A percentile compares a stretch with the other conserved stretches of the same genome.
These are phyloP conservation scores for Rugosomyces carneus DNA, from an alignment of 1,284 basidiomycete genomes.

Conservation along the genomic window DNA sequence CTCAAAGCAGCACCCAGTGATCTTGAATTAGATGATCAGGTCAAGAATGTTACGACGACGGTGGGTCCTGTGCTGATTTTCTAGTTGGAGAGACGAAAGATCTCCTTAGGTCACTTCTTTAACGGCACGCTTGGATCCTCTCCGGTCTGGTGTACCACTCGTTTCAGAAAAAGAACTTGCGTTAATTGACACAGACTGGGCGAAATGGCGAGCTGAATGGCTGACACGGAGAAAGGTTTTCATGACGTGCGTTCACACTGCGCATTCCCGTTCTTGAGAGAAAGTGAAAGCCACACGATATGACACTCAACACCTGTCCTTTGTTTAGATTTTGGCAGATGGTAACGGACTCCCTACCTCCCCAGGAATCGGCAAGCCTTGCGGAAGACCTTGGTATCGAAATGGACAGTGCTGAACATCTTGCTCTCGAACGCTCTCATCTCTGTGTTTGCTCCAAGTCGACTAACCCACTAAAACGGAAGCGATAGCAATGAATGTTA, in stretches of 20 bases:
- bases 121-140: conserved; percentile 48
- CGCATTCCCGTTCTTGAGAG: background rate
- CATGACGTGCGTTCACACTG: conserved; percentile 44
- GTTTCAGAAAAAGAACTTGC: conserved; percentile 62
- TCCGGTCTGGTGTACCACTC: conserved; percentile 58
- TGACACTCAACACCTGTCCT: background rate
- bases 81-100: background rate
- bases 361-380: conserved; percentile 54
- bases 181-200: conserved; percentile 60
- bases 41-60: conserved; percentile 35
- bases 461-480: conserved; percentile 35
- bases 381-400: conserved; percentile 74
- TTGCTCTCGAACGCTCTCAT: conserved; percentile 43
- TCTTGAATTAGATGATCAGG: conserved; percentile 48
- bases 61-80: conserved; percentile 26
- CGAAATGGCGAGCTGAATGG: conserved; percentile 70
- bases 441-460: conserved; percentile 33
- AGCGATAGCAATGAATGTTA: conserved; percentile 21
- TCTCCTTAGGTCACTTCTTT: conserved; percentile 42
- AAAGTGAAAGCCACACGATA: background rate
- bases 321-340: conserved; percentile 61
- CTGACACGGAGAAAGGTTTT: conserved; percentile 61
- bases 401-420: conserved; percentile 62
- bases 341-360: conserved; percentile 58
- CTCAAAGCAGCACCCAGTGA: conserved; percentile 65